Evolutionary conservation across 176 grass and related monocot species (phyloP), one percentile per base, ranked within the genome.

Genomic region (Pontederia paniculata): DNA sequence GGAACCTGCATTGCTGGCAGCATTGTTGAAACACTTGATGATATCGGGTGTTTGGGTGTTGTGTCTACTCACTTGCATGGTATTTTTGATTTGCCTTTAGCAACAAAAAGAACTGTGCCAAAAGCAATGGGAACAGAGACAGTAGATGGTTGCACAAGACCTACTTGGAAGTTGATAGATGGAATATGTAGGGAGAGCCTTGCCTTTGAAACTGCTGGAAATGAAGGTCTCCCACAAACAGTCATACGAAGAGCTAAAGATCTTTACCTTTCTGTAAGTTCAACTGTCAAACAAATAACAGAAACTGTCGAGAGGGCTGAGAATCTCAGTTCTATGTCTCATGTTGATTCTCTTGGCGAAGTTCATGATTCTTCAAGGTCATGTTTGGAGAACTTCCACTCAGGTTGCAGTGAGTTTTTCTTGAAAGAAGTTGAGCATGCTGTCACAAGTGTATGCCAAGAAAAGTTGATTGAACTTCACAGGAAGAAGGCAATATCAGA

Each of bases 1-100:
- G 93, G 93, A 64, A 90, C 86, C 0, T 97, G 93, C 64, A 97
- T 97, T 74, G 93, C 93, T 71, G 93, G 86, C 65, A 97, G 93
- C 58, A 79, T 97, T 60, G 53, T 90, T 66, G 93, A 97, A 78
- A 87, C 74, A 22, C 83, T 97, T 37, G 86, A 90, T 86, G 51
- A 45, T 15, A 78, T 62, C 52, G 93, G 80, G 47, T 97, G 86
- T 49, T 73, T 90, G 12, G 86, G 93, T 61, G 74, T 97, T 45
- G 66, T 97, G 68, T 97, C 93, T 50, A 90, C 86, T 12, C 86
- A 97, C 44, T 54, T 97, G 47, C 93, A 97, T 77, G 86, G 80
- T 57, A 85, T 97, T 73, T 96, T 91, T 62, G 72, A 90, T 67
- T 58, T 97, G 73, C 86, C 93, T 67, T 73, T 90, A 64, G 73